phyloP scores from a whole-genome alignment of 2,329 filamentous ascomycete species.

The Colletotrichum sublineola region DNA sequence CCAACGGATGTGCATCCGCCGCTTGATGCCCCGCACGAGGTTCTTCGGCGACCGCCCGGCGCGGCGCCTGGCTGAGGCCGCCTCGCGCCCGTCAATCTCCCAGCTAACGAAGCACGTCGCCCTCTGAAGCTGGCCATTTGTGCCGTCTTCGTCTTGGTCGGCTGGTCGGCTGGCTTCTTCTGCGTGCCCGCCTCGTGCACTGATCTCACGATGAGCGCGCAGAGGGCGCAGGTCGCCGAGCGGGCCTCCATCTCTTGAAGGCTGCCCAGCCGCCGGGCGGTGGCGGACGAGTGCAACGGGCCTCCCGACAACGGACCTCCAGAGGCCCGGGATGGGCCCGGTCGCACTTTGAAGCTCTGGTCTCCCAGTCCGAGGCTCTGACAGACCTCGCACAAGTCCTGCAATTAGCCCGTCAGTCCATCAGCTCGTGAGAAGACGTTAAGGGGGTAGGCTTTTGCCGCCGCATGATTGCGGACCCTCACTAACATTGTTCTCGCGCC shows the following conservation, averaged over 20 bases:
- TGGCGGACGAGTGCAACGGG: background rate
- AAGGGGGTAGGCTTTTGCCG: no score
- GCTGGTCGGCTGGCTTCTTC: background rate
- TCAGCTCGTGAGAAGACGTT: background rate
- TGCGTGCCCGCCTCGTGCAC: background rate
- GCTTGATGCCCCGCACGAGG: background rate
- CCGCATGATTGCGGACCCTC: background rate
- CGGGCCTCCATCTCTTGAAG: background rate
- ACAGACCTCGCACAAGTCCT: background rate
- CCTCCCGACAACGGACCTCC: background rate
- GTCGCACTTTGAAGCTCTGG: background rate
- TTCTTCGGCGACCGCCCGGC: background rate
- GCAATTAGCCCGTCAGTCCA: background rate
- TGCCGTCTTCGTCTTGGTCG: background rate
- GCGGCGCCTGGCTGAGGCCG: no score
- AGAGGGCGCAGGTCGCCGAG: background rate
- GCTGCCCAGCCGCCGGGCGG: background rate
- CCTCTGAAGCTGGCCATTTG: no score
- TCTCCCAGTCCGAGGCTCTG: background rate
- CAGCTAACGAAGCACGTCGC: background rate
- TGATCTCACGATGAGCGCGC: background rate
- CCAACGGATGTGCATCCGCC: background rate
- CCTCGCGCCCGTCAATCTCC: background rate
- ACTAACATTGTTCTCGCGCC: background rate
- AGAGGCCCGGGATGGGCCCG: no score